Conservation (phyloP, 2,329 filamentous ascomycete genomes). For the Fusarium longipes region DNA sequence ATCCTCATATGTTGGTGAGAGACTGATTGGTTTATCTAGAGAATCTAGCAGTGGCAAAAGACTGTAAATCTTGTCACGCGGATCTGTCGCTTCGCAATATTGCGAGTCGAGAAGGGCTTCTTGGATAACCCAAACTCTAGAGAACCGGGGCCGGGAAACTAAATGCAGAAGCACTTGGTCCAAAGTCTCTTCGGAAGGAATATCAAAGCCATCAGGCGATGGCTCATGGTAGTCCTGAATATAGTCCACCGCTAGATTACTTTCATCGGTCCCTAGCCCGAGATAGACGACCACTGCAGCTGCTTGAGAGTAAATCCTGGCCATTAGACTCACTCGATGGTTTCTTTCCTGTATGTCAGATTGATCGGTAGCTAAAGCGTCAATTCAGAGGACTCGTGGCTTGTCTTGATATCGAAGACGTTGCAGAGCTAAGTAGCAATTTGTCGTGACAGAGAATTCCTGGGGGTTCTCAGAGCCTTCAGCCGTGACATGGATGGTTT, state of each 20-base stretch:
- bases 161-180: not conserved
- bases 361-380: not conserved
- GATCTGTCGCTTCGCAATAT: not conserved
- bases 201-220: rapidly evolving
- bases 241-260: not conserved
- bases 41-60: not conserved
- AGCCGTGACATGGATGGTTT: not conserved
- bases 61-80: not conserved
- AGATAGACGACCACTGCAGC: not conserved
- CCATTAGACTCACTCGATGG: conserved; percentile 4
- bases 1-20: not conserved
- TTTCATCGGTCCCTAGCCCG: not conserved
- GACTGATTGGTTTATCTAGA: rapidly evolving
- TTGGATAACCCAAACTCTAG: not conserved
- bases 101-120: not conserved
- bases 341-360: not conserved
- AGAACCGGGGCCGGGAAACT: not conserved
- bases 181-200: not conserved
- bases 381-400: not conserved
- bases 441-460: not conserved
- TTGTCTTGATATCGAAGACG: not conserved
- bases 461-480: rapidly evolving
- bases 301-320: not conserved
- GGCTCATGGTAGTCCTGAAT: not conserved
- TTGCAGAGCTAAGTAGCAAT: not conserved